Evolutionary conservation across 2,329 filamentous ascomycete genomes (phyloP).

Genomic region (Sporothrix pallida): DNA sequence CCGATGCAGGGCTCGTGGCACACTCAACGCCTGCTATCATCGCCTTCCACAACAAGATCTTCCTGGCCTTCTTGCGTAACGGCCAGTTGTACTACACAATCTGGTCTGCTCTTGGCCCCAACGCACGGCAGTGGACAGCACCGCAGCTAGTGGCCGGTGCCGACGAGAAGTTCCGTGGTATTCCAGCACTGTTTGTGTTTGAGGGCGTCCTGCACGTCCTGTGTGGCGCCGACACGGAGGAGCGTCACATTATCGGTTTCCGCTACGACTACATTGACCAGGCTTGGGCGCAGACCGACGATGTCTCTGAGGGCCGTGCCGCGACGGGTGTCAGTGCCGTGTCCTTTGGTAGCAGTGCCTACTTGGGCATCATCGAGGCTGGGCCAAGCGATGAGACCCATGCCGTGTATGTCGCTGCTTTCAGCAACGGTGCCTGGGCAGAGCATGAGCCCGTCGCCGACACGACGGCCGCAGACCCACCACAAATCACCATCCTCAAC

Average conservation of each 20-base stretch:
- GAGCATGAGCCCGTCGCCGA: slow-evolving; percentile 39
- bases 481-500: slow-evolving; percentile 43
- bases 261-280: slow-evolving; percentile 42
- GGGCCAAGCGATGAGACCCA: slow-evolving; percentile 37
- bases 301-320: slow-evolving; percentile 45
- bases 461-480: slow-evolving; percentile 39
- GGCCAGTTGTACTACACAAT: slow-evolving; percentile 42
- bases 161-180: slow-evolving; percentile 41
- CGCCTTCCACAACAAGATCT: slow-evolving; percentile 47
- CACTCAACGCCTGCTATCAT: slow-evolving; percentile 43
- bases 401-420: slow-evolving; percentile 39
- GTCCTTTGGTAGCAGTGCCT: slow-evolving; percentile 45
- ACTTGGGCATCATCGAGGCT: slow-evolving; percentile 42
- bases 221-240: slow-evolving; percentile 41
- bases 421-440: slow-evolving; percentile 37
- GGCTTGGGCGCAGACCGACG: slow-evolving; percentile 43
- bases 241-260: slow-evolving; percentile 44
- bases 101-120: slow-evolving; percentile 39
- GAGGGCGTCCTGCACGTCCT: slow-evolving; percentile 44
- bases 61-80: slow-evolving; percentile 44
- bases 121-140: slow-evolving; percentile 37
- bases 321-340: slow-evolving; percentile 45
- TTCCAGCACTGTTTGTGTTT: slow-evolving; percentile 46
- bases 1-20: slow-evolving; percentile 39
- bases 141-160: slow-evolving; percentile 33